Evolutionary conservation across 129 eudicot genomes (phyloP).

Genomic region (Pittosporum tobira): DNA sequence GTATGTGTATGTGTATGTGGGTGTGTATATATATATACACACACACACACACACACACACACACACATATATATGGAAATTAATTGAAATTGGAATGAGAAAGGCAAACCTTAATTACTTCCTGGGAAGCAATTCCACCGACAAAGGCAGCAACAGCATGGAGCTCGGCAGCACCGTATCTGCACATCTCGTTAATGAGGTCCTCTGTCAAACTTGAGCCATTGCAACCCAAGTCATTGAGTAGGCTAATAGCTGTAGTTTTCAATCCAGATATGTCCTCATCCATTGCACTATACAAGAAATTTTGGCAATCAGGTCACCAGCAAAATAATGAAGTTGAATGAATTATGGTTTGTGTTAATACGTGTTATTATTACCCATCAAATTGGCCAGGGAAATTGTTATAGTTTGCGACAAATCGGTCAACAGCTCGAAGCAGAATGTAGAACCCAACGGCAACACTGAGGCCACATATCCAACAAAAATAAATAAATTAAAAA

Average conservation of each 20-base stretch:
- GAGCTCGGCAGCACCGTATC: slow-evolving; percentile 95
- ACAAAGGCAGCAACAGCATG: slow-evolving; percentile 85
- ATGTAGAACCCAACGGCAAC: slow-evolving; percentile 81
- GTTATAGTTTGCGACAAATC: slow-evolving; percentile 70
- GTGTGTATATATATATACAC: too few relatives aligned
- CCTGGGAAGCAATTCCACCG: slow-evolving; percentile 97
- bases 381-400: slow-evolving; percentile 93
- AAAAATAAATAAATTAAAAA: too few relatives aligned
- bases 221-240: slow-evolving; percentile 80
- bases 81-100: not conserved
- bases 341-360: not conserved
- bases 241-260: slow-evolving; percentile 67
- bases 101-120: slow-evolving; percentile 70
- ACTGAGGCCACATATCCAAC: slow-evolving; percentile 34
- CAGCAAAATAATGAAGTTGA: not conserved
- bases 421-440: slow-evolving; percentile 91
- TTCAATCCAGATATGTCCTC: slow-evolving; percentile 88
- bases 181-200: slow-evolving; percentile 89
- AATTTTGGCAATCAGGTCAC: not conserved
- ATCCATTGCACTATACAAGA: slow-evolving; percentile 61
- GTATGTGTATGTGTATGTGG: too few relatives aligned
- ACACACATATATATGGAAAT: not conserved
- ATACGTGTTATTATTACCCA: slow-evolving; percentile 62
- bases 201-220: slow-evolving; percentile 83
- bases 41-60: too few relatives aligned